Percentiles rank a stretch among this genome's conserved stretches.
phyloP scores from a whole-genome alignment of 257 asterid genomes.

The Fraxinus cuspidata region DNA sequence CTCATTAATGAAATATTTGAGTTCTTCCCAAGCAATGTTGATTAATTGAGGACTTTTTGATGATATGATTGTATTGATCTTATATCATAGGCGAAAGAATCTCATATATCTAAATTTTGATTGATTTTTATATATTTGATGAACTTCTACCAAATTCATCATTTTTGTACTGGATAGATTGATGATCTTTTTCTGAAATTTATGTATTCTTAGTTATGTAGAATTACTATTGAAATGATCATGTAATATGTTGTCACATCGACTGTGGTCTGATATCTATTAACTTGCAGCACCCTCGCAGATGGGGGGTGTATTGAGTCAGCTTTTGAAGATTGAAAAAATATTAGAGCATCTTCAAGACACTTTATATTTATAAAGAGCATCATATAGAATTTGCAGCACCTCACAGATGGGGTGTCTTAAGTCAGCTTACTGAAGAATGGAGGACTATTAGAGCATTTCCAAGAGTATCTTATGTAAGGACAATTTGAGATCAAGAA shows the following conservation, averaged over 20 bases:
- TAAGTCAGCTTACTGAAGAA: no score
- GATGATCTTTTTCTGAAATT: neutral
- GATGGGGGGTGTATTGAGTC: no score
- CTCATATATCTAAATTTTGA: neutral
- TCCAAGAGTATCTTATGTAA: no score
- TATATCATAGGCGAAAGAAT: neutral
- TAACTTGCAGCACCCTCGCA: neutral
- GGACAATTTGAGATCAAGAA: neutral
- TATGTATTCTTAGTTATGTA: no score
- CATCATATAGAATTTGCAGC: no score
- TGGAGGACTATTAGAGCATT: neutral
- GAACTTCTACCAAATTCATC: neutral
- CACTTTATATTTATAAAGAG: no score
- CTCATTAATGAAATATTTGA: slow-evolving; percentile 21
- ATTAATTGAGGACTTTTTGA: neutral
- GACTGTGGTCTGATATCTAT: neutral
- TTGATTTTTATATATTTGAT: neutral
- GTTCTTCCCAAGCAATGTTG: neutral
- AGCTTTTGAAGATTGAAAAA: no score
- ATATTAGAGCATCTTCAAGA: no score
- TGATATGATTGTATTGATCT: neutral
- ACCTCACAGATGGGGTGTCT: no score
- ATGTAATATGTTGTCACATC: no score
- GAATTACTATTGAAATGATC: neutral
- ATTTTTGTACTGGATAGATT: neutral